Evolutionary conservation across 106 monocot genomes (phyloP).

Genomic region (Alisma plantagoaquatica): DNA sequence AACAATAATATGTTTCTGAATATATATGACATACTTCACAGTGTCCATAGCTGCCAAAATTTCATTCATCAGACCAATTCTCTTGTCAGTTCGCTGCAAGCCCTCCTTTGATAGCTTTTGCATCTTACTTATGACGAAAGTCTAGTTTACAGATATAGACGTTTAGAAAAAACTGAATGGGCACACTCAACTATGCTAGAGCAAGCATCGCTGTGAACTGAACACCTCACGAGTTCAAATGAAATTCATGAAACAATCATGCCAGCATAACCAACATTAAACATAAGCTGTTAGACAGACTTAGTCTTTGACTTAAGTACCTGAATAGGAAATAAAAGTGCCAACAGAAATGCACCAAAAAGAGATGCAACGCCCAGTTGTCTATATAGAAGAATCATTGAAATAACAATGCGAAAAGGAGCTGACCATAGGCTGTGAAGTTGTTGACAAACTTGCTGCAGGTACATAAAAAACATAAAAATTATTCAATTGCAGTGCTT

Average conservation of each 20-base stretch:
- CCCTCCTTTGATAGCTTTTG: conserved; percentile 83
- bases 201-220: too few relatives aligned
- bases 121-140: conserved; percentile 81
- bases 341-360: conserved; percentile 61
- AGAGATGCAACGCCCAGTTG: conserved; percentile 87
- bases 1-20: not conserved
- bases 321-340: conserved; percentile 92
- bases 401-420: conserved; percentile 74
- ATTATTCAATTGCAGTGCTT: too few relatives aligned
- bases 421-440: conserved; percentile 98
- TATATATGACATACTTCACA: conserved; percentile 60
- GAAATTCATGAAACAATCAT: too few relatives aligned
- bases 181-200: too few relatives aligned
- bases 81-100: conserved; percentile 81
- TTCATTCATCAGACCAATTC: conserved; percentile 99
- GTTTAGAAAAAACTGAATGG: too few relatives aligned
- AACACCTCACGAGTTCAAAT: too few relatives aligned
- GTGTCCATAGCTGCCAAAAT: conserved; percentile 95
- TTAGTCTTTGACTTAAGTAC: too few relatives aligned
- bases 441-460: conserved; percentile 97
- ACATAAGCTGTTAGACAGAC: too few relatives aligned
- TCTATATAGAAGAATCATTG: conserved; percentile 63
- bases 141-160: conserved; percentile 36
- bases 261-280: too few relatives aligned
- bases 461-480: too few relatives aligned